Evolutionary conservation across 2,329 filamentous ascomycete genomes (phyloP), one percentile per base, ranked within the genome.

Genomic region (Akanthomyces muscarius): DNA sequence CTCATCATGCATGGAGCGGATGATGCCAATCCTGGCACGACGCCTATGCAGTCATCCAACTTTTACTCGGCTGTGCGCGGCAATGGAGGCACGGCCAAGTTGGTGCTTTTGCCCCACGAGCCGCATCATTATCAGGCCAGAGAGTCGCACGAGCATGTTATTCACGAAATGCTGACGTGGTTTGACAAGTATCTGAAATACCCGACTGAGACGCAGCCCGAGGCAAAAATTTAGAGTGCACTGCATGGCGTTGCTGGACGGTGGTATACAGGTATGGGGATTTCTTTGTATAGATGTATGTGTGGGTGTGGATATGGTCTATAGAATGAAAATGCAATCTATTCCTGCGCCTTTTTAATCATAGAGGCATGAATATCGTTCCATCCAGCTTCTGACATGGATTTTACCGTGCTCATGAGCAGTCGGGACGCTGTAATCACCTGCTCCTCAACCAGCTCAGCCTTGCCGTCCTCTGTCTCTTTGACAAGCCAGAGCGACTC

Each of bases 361-460:
- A 85, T 77, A 71, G 78, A 80, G n/a, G 69, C 74, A 64, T 85
- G 83, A 25, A 85, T 82, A 28, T 72, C 74, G 63, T 70, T 70
- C 81, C 82, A 84, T 8, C 80, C 81, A 25, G 68, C 70, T 66
- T 85, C 83, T 58, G 82, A 83, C 58, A 83, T 78, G 41, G 72
- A 72, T 71, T 79, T 83, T 30, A 85, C 77, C 25, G 82, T 73
- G 2, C 78, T 74, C 6, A 83, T 65, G 60, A 86, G 68, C 28
- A 85, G 67, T 61, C 77, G 76, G 21, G 82, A 83, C 69, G 81
- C 83, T 50, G 70, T 76, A 65, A 86, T 81, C n/a, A 73, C 68
- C 23, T 81, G 74, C 16, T 81, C 77, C 72, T 86, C 82, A 5
- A 80, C 75, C 56, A 86, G 65, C 68, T 80, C 78, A 36, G 77